Conservation (phyloP, 2,329 filamentous ascomycete species). For the Sarocladium strictum region DNA sequence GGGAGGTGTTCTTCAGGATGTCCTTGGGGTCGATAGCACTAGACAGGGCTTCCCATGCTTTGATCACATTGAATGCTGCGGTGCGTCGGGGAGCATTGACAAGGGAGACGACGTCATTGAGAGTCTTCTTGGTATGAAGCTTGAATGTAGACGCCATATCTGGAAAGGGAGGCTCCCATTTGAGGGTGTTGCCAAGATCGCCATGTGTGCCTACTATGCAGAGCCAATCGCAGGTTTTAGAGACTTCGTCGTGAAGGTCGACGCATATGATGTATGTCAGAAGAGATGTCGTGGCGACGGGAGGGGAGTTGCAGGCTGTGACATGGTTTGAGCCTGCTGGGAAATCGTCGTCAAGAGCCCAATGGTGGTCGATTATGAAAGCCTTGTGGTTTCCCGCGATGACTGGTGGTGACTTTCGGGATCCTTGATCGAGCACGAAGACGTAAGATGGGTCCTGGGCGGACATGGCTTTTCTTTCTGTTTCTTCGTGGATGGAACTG, state of each 20-base stretch:
- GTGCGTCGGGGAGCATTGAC: constrained; percentile 62
- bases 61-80: constrained; percentile 51
- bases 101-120: constrained; percentile 58
- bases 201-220: constrained; percentile 61
- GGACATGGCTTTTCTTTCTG: constrained; percentile 45
- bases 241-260: constrained; percentile 45
- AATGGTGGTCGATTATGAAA: constrained; percentile 62
- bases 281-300: constrained; percentile 58
- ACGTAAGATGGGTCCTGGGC: constrained; percentile 47
- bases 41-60: constrained; percentile 54
- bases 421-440: constrained; percentile 62
- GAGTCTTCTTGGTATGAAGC: constrained; percentile 51
- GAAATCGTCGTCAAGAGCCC: constrained; percentile 47
- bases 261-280: constrained; percentile 60
- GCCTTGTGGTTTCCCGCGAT: constrained; percentile 42
- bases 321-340: constrained; percentile 49
- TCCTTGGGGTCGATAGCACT: constrained; percentile 43
- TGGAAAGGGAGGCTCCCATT: constrained; percentile 62
- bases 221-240: constrained; percentile 48
- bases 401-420: constrained; percentile 46
- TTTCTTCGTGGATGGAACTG: constrained; percentile 48
- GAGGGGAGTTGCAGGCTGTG: constrained; percentile 57
- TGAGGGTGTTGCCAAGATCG: constrained; percentile 57
- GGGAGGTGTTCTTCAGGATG: constrained; percentile 39
- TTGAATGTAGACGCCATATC: constrained; percentile 58